A percentile compares a stretch with the other conserved stretches of the same genome.
Conservation (phyloP, 75 land plant species). For the Cupressus sempervirens region DNA sequence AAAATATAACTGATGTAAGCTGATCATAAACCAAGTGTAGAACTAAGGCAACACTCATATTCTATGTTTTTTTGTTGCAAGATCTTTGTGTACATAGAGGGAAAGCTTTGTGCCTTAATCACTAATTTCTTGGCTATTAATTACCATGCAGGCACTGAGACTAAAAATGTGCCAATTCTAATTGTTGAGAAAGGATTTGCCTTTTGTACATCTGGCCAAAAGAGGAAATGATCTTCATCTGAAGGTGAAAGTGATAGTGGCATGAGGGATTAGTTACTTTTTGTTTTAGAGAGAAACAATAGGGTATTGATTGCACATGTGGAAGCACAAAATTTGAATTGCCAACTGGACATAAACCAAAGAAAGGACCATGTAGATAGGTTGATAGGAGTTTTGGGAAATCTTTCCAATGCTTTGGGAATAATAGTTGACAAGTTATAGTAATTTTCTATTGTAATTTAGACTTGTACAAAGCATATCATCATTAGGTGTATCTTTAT, state of each 20-base stretch:
- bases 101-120: neutral
- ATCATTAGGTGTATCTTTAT: neutral
- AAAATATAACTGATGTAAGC: neutral
- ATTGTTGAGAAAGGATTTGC: constrained; percentile 31
- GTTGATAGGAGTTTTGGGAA: constrained; percentile 55
- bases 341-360: constrained; percentile 61
- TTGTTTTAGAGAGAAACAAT: constrained; percentile 53
- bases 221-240: constrained; percentile 40
- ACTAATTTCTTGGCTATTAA: neutral
- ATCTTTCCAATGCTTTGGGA: constrained; percentile 71
- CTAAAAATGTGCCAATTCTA: constrained; percentile 30
- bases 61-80: neutral
- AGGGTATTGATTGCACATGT: constrained; percentile 53
- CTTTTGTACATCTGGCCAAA: constrained; percentile 32
- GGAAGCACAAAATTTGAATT: constrained; percentile 66
- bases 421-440: constrained; percentile 78
- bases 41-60: neutral
- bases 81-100: neutral
- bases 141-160: constrained; percentile 27
- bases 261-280: constrained; percentile 41
- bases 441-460: neutral
- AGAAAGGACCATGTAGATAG: constrained; percentile 53
- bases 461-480: neutral
- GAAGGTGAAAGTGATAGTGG: constrained; percentile 28
- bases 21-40: neutral